Base-by-base conservation (phyloP, 2,329 filamentous ascomycete species). In the Penicillium brasilianum region DNA sequence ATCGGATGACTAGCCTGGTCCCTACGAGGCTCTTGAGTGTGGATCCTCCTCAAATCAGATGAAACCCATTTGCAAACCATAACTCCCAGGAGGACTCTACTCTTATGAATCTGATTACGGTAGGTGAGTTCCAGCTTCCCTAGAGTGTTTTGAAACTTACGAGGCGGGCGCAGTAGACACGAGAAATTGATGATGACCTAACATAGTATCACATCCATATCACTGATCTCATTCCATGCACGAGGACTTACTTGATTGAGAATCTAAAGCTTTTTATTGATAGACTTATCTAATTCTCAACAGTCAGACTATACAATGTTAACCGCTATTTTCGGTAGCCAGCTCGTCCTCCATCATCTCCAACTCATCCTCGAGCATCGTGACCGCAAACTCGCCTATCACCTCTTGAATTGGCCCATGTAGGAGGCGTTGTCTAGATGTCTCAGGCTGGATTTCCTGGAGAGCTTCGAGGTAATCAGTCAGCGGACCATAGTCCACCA, bases 361-460 rank as follows among this genome's bases (percentile, higher is more conserved):
- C 32, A 78, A 64, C 63, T 80, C 77, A 50, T 76, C 73, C 37
- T 74, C 70, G 20, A 80, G 67, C 65, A 80, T 67, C 53, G 68
- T 71, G 18, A 75, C 68, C 39, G 74, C 71, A 62, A 79, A 70
- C 8, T 75, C 71, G 14, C 77, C 76, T 57, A 77, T 59, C 9
- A 68, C 61, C 36, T 74, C 70, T 52, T 70, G 69, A 43, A 77
- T 71, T 1, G 69, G 61, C 2, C 74, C 74, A 34, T 73, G 67
- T 14, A 77, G 61, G 37, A 78, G 49, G 5, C 61, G 46, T 28
- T 75, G 62, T 14, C 71, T 69, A 36, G 66, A 59, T n/a, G 64
- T 54, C 20, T 70, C 65, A 6, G 73, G 66, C 53, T 70, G 60
- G 41, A 72, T 61, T n/a, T 64, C 64, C 50, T 66, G 62, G 11